Base-by-base conservation (phyloP, 441 rosid species). In the Geranium incanum region DNA sequence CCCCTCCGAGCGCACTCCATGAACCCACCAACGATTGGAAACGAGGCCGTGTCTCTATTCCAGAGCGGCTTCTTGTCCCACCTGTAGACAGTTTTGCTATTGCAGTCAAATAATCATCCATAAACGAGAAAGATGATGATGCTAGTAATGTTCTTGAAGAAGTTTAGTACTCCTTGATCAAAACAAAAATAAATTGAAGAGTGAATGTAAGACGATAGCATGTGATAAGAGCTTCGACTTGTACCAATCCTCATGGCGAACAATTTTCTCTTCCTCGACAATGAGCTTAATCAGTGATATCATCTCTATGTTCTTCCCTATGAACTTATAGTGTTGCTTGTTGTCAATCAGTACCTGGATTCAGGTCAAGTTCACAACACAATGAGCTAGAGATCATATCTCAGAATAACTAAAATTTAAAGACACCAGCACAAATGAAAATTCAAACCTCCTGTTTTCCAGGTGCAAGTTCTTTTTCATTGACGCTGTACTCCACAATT, bases 201-300 rank as follows among this genome's bases (percentile, higher is more conserved):
- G 33, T 13, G 33, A 57, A 43, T 19, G n/a, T 37, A 16, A 28
- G 37, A 45, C 33, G 45, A 16, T 36, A 39, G 15, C 36, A 21
- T 55, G 37, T 1, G 11, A 43, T 43, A 21, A 68, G 57, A 57
- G 37, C 15, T 4, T 70, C 2, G 70, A 15, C 7, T 36, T 76
- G n/a, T 91, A 93, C 98, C 90, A 86, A 75, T 93, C 97, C 84
- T 93, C 96, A 12, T 88, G 98, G 21, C 88, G 89, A 66, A 87
- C 78, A 69, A 93, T 85, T 85, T 89, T 93, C 12, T 86, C 94
- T 65, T 89, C 71, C 84, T 85, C 87, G 38, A 87, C 82, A 28
- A 80, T 21, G 68, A 93, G 81, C 84, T 78, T 87, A 71, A 90
- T 90, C 55, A 93, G 92, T 65, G 97, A 88, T 68, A 84, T 81